phyloP scores from a whole-genome alignment of 2,329 filamentous ascomycete genomes.

The Penicillium italicum region DNA sequence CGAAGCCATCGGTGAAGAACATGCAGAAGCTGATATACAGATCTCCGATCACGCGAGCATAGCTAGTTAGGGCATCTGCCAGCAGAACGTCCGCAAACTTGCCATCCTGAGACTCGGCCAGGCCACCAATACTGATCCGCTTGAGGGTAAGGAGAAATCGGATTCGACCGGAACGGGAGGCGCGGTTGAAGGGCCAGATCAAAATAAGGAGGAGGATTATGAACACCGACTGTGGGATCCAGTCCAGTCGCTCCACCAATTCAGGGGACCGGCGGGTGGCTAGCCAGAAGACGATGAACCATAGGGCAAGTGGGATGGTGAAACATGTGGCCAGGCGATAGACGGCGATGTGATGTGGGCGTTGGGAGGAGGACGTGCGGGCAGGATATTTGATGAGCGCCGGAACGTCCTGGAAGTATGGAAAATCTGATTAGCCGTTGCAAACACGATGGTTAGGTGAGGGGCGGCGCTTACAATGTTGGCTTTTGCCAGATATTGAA shows the following conservation, averaged over 20 bases:
- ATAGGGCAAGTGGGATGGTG: slow-evolving; percentile 65
- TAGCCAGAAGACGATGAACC: slow-evolving; percentile 77
- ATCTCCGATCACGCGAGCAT: slow-evolving; percentile 87
- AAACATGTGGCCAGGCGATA: slow-evolving; percentile 81
- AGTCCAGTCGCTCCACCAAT: slow-evolving; percentile 73
- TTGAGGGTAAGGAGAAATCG: slow-evolving; percentile 72
- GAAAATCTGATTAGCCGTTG: slow-evolving; percentile 16
- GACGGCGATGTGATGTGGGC: slow-evolving; percentile 73
- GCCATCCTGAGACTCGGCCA: slow-evolving; percentile 80
- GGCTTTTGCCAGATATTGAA: slow-evolving; percentile 75
- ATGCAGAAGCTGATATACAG: slow-evolving; percentile 87
- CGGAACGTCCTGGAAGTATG: slow-evolving; percentile 63
- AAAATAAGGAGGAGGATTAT: slow-evolving; percentile 68
- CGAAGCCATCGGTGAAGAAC: slow-evolving; percentile 70
- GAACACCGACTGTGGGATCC: slow-evolving; percentile 82
- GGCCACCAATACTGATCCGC: slow-evolving; percentile 76
- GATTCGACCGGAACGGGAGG: slow-evolving; percentile 67
- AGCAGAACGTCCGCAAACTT: slow-evolving; percentile 94
- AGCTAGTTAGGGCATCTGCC: slow-evolving; percentile 90
- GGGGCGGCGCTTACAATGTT: slow-evolving; percentile 60
- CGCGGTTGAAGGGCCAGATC: slow-evolving; percentile 65
- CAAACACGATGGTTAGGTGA: slow-evolving; percentile 4
- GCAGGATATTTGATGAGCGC: slow-evolving; percentile 80
- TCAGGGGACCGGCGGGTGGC: slow-evolving; percentile 67
- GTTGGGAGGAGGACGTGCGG: slow-evolving; percentile 65